A percentile compares a stretch with the other conserved stretches of the same genome.
These are phyloP conservation scores for Arthrinium phaeospermum DNA, from an alignment of 2,329 filamentous ascomycete genomes.

Conservation along the genomic window DNA sequence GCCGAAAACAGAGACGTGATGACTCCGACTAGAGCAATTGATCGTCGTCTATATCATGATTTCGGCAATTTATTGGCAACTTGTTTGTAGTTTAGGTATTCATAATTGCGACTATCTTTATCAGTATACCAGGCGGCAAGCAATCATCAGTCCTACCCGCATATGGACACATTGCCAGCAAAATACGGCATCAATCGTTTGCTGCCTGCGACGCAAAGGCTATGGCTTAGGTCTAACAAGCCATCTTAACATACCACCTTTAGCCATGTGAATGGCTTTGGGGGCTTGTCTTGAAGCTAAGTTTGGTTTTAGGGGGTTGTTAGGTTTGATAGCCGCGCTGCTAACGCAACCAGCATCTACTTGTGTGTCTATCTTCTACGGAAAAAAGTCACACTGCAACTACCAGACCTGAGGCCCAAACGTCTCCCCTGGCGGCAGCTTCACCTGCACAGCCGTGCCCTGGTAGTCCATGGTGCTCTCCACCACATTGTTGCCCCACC, in stretches of 20 bases:
- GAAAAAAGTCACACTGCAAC: background rate
- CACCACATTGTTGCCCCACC: slow-evolving; percentile 72
- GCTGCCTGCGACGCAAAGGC: background rate
- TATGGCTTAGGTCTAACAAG: background rate
- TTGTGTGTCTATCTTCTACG: background rate
- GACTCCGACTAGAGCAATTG: background rate
- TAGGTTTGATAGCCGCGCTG: background rate
- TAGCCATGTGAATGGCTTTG: background rate
- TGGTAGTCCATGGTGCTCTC: slow-evolving; percentile 65
- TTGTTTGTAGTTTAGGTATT: background rate
- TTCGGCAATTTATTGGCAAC: background rate
- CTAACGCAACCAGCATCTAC: background rate
- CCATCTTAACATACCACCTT: background rate
- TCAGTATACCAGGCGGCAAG: background rate
- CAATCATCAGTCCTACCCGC: background rate
- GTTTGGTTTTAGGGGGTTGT: background rate
- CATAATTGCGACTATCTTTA: background rate
- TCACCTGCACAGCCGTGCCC: slow-evolving; percentile 63
- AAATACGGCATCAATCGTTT: background rate
- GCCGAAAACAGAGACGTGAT: background rate
- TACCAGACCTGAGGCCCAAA: slow-evolving; percentile 68
- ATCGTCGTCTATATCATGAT: background rate
- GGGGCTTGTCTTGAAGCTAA: background rate
- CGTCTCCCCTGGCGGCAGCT: slow-evolving; percentile 57
- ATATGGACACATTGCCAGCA: background rate